phyloP scores from a whole-genome alignment of 768 basidiomycete genomes.

The Pholiota microspora region DNA sequence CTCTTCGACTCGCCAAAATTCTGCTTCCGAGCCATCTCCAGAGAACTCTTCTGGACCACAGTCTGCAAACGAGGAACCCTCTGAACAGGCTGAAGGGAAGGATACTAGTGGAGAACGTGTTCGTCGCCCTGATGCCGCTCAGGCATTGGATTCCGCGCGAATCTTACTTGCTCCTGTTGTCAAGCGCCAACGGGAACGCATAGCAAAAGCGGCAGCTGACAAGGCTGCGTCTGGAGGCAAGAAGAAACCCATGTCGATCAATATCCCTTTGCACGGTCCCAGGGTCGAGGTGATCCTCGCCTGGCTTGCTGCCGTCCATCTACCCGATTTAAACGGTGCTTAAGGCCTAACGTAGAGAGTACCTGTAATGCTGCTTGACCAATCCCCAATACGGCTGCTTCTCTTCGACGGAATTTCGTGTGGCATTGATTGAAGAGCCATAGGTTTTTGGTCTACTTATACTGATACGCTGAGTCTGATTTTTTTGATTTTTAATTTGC shows the following conservation, averaged over 20 bases:
- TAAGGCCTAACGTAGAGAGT: background rate
- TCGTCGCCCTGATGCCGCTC: constrained; percentile 38
- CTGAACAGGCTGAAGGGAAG: background rate
- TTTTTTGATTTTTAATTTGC: no score
- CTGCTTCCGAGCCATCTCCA: background rate
- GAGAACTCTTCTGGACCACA: no score
- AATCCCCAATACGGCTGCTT: no score
- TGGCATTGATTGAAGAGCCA: no score
- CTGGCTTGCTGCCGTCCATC: constrained; percentile 80
- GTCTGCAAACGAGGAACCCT: background rate
- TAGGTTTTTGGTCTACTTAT: no score
- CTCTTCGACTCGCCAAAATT: constrained; percentile 8
- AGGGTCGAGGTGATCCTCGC: constrained; percentile 83
- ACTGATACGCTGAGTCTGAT: no score
- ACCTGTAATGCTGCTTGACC: no score
- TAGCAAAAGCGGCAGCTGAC: constrained; percentile 49
- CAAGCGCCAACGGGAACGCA: constrained; percentile 59
- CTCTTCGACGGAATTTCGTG: no score
- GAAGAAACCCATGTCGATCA: constrained; percentile 67
- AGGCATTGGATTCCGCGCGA: constrained; percentile 65
- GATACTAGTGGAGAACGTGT: constrained; percentile 1
- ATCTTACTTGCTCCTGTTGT: constrained; percentile 73
- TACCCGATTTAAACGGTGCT: constrained; percentile 62
- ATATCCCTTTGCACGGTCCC: constrained; percentile 83
- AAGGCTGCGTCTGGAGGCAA: constrained; percentile 40